A percentile compares a stretch with the other conserved stretches of the same genome.
phyloP scores from a whole-genome alignment of 139 green algal species.

The Chlamydomonas sp. region DNA sequence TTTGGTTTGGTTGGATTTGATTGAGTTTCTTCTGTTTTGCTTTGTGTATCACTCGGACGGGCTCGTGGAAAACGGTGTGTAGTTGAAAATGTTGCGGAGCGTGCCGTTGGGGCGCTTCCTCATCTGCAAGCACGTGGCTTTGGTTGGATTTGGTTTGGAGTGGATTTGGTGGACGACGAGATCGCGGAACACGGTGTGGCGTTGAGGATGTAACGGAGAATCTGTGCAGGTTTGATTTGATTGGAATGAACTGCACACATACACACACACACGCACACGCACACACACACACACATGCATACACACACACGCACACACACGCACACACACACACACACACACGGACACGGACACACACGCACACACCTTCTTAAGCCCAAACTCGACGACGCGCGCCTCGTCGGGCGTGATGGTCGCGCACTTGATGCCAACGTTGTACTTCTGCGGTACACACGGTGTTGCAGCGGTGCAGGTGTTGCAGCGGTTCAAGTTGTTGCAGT shows the following conservation, averaged over 20 bases:
- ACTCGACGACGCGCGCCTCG: conserved; percentile 91
- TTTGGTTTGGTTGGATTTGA: no score
- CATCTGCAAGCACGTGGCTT: not conserved
- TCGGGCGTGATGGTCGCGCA: conserved; percentile 97
- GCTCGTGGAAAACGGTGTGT: not conserved
- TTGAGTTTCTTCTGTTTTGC: no score
- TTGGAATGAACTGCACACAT: not conserved
- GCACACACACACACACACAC: no score
- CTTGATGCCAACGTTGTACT: conserved; percentile 91
- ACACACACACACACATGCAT: not conserved
- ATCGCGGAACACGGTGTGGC: not conserved
- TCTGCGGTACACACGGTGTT: conserved; percentile 51
- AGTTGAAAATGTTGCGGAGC: not conserved
- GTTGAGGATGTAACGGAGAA: not conserved
- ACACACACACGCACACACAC: not conserved
- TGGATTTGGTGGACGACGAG: not conserved
- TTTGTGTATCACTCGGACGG: no score
- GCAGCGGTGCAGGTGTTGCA: no score
- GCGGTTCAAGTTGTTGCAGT: no score
- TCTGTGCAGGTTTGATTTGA: not conserved
- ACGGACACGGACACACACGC: no score
- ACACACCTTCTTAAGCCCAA: conserved; percentile 80
- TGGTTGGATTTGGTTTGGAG: not conserved
- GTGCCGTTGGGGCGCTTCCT: not conserved
- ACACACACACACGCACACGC: not conserved